Evolutionary conservation across 169 alveolate genomes (phyloP), one percentile per base, ranked within the genome.

Genomic region (Cryptosporidium felis): DNA sequence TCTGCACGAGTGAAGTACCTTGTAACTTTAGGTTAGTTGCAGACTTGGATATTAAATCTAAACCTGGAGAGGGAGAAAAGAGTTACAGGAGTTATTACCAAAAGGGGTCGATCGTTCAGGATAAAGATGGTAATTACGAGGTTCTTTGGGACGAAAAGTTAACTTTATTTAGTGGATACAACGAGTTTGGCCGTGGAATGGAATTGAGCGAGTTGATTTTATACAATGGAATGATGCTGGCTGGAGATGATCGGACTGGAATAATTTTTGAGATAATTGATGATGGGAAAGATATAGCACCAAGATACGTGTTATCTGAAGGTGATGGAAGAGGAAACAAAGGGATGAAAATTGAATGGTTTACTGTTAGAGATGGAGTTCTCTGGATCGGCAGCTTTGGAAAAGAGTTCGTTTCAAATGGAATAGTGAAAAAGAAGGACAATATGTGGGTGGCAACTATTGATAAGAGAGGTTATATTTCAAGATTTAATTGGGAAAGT

Each of bases 281-380:
- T 30, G 80, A 60, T 61, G 79, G 91, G 6, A 41, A 51, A 23
- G 41, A 40, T 5, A 45, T 82, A 6, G 23, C 91, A 32, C 82
- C 92, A 42, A 41, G 82, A 56, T 82, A 65, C 74, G 40, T 89
- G 14, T 30, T 89, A 21, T 59, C 89, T 1, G 92, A 89, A 26
- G 91, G 91, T 5, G 90, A 82, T 28, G 91, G 91, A 18, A 44
- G n/a, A 45, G 60, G 46, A 51, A 51, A 47, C 41, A 89, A 89
- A 63, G 92, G 92, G 40, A 89, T 89, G 92, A 89, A 89, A 41
- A 82, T 89, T 42, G 92, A 89, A 30, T 89, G 92, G 92, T 34
- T 53, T 0, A 56, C 91, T 18, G 82, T 60, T 21, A 82, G 74
- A 60, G 91, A 67, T 41, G 90, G 90, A 6, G 40, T 82, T 1